phyloP scores from a whole-genome alignment of 768 basidiomycete genomes.

The Lyophyllum shimeji region DNA sequence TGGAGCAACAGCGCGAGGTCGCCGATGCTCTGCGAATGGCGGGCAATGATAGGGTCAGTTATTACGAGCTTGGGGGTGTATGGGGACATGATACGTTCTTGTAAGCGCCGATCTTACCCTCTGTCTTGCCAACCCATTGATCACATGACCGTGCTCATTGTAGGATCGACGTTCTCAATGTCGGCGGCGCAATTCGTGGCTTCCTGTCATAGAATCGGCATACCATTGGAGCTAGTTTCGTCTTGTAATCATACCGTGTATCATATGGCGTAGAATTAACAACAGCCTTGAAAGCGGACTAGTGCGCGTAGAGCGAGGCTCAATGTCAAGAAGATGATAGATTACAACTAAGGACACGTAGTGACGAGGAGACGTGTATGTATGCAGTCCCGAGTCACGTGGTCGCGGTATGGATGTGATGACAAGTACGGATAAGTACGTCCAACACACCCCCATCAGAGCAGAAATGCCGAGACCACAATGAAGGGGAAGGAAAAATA shows the following conservation, averaged over 20 bases:
- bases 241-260: neutral
- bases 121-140: neutral
- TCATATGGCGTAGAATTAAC: neutral
- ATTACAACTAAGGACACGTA: no score
- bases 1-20: constrained; percentile 95
- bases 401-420: neutral
- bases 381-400: neutral
- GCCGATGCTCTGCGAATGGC: constrained; percentile 89
- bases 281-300: no score
- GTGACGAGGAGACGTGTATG: neutral
- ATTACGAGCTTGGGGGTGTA: constrained; percentile 98
- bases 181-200: constrained; percentile 18
- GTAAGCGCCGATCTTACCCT: constrained; percentile 40
- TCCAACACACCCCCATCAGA: neutral
- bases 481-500: neutral
- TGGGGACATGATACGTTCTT: constrained; percentile 99
- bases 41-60: constrained; percentile 87
- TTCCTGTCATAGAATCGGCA: constrained; percentile 11
- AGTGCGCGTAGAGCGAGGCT: no score
- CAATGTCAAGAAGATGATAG: no score
- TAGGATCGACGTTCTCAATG: constrained; percentile 19
- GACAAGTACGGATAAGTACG: neutral
- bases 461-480: neutral
- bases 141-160: neutral
- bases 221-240: neutral